Evolutionary conservation across 345 rosid species (phyloP).

Genomic region (Angophora floribunda): DNA sequence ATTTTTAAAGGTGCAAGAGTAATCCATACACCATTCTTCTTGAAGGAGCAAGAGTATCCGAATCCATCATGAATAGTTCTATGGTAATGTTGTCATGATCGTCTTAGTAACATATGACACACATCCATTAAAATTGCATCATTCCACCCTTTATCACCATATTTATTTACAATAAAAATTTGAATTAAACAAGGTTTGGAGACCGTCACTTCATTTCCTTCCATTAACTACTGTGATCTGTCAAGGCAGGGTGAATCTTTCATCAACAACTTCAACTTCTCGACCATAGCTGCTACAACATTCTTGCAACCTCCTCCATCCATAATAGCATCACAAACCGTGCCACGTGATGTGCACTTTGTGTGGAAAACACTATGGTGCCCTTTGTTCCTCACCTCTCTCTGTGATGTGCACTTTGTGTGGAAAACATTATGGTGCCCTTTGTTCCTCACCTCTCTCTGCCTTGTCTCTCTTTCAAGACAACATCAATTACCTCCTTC

Average conservation of each 20-base stretch:
- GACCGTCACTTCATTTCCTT: neutral
- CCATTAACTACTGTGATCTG: neutral
- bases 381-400: neutral
- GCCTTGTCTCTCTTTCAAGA: too few species aligned
- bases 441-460: too few species aligned
- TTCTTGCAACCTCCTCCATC: neutral
- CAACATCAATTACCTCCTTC: too few species aligned
- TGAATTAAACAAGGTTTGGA: neutral
- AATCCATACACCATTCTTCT: neutral
- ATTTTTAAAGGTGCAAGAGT: neutral
- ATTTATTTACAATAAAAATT: too few species aligned
- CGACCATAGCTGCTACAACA: neutral
- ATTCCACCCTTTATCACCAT: neutral
- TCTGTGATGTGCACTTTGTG: too few species aligned
- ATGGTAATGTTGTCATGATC: neutral
- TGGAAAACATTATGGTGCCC: too few species aligned
- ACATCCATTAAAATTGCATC: neutral
- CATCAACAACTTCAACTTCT: neutral
- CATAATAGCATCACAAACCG: neutral
- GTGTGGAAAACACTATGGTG: too few species aligned
- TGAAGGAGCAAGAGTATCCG: neutral
- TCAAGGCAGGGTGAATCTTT: neutral
- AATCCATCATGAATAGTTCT: neutral
- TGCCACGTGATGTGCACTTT: too few species aligned
- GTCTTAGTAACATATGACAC: neutral